Evolutionary conservation across 257 asterid species (phyloP).

Genomic region (Gentiana straminea): DNA sequence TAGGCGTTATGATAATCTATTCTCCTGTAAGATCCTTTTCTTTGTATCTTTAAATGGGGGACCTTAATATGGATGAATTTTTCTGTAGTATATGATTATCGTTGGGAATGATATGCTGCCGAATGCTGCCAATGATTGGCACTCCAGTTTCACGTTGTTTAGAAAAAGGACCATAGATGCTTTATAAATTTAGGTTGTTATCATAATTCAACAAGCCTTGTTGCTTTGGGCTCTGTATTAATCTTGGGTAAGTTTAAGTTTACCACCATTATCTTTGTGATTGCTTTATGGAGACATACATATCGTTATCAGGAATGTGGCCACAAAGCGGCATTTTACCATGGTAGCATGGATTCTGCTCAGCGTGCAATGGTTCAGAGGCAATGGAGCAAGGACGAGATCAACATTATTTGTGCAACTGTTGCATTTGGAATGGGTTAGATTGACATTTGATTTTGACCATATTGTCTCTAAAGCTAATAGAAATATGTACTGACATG

Average conservation of each 20-base stretch:
- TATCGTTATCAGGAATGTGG: slow-evolving; percentile 55
- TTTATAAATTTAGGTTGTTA: no score
- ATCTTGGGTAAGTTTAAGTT: neutral
- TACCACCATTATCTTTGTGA: slow-evolving; percentile 7
- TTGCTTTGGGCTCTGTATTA: neutral
- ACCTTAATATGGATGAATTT: no score
- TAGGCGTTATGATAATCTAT: no score
- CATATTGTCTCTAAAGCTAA: slow-evolving; percentile 13
- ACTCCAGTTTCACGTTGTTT: no score
- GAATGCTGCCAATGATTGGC: no score
- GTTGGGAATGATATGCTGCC: no score
- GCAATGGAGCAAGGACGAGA: slow-evolving; percentile 98
- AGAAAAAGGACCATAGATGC: no score
- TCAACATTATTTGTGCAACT: slow-evolving; percentile 94
- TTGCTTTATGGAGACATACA: slow-evolving; percentile 11
- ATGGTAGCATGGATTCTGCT: slow-evolving; percentile 80
- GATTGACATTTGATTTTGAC: slow-evolving; percentile 10
- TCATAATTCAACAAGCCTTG: no score
- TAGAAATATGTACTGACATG: slow-evolving; percentile 15
- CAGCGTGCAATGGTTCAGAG: slow-evolving; percentile 71
- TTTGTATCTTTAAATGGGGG: no score
- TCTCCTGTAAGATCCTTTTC: no score
- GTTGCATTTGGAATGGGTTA: slow-evolving; percentile 98
- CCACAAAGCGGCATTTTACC: slow-evolving; percentile 86
- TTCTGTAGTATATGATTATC: no score